phyloP scores from a whole-genome alignment of 179 eudicot species.

The Beta corolliflora region DNA sequence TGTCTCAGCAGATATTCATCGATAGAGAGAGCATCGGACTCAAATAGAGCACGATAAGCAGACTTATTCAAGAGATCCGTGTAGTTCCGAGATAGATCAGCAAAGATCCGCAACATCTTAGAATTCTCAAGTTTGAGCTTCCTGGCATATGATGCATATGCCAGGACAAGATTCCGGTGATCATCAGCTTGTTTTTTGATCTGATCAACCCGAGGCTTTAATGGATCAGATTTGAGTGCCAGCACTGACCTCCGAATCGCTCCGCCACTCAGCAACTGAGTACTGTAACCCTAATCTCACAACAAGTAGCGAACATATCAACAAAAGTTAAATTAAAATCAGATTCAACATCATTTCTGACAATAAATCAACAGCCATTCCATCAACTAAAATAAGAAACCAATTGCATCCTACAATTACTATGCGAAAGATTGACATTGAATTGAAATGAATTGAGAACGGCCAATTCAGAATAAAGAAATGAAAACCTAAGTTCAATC shows the following conservation, averaged over 20 bases:
- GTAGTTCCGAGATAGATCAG: constrained; percentile 67
- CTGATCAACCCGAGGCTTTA: constrained; percentile 86
- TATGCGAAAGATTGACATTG: neutral
- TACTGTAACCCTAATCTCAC: constrained; percentile 39
- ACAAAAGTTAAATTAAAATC: neutral
- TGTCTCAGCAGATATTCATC: constrained; percentile 64
- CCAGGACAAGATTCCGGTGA: constrained; percentile 62
- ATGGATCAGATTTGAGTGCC: constrained; percentile 86
- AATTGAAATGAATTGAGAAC: neutral
- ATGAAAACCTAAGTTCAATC: neutral
- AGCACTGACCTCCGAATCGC: constrained; percentile 54
- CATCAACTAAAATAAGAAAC: neutral
- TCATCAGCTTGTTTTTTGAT: constrained; percentile 86
- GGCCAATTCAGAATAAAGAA: neutral
- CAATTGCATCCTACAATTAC: neutral
- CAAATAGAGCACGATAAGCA: constrained; percentile 43
- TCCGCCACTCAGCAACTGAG: constrained; percentile 33
- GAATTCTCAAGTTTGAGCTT: constrained; percentile 95
- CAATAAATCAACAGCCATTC: neutral
- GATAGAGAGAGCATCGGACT: constrained; percentile 53
- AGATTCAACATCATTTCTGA: neutral
- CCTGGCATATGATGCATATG: constrained; percentile 88
- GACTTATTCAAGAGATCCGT: constrained; percentile 67
- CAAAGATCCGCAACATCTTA: constrained; percentile 70
- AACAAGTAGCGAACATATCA: constrained; percentile 15